These are phyloP conservation scores for Fragaria nilgerrensis DNA, from an alignment of 306 rosid genomes.

Conservation along the genomic window DNA sequence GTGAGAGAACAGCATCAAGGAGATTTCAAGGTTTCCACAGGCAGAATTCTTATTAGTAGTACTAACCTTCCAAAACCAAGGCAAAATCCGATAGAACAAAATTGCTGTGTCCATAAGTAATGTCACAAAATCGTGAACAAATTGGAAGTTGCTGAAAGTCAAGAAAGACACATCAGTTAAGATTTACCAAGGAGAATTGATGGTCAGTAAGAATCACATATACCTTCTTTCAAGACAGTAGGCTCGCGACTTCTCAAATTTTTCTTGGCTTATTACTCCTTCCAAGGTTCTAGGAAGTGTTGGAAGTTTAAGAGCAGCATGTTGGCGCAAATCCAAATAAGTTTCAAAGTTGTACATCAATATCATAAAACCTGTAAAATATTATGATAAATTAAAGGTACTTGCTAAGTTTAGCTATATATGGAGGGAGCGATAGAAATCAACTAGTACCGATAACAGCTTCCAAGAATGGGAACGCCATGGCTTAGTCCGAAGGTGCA, in stretches of 20 bases:
- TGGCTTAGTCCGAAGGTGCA: constrained; percentile 27
- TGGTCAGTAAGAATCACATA: constrained; percentile 3
- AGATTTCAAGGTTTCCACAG: constrained; percentile 3
- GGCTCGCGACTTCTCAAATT: constrained; percentile 85
- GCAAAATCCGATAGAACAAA: constrained; percentile 70
- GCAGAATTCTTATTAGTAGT: not conserved
- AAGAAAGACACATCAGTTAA: constrained; percentile 19
- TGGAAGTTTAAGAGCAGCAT: constrained; percentile 70
- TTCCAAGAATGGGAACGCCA: constrained; percentile 95
- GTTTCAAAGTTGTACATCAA: constrained; percentile 77
- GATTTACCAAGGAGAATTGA: not conserved
- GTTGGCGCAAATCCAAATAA: constrained; percentile 89
- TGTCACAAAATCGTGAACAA: constrained; percentile 83
- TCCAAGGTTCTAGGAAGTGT: constrained; percentile 83
- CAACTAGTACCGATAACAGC: constrained; percentile 68
- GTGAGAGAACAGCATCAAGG: constrained; percentile 18
- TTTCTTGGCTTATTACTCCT: constrained; percentile 93
- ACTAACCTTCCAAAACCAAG: constrained; percentile 97
- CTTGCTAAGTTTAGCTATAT: not conserved
- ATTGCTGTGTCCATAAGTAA: constrained; percentile 81
- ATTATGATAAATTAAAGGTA: not conserved
- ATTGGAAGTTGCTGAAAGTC: constrained; percentile 74
- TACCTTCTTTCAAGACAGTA: constrained; percentile 96
- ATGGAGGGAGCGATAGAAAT: constrained; percentile 16
- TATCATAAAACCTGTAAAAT: constrained; percentile 78